Conservation (phyloP, 1,284 basidiomycete species). For the Malassezia obtusa region DNA sequence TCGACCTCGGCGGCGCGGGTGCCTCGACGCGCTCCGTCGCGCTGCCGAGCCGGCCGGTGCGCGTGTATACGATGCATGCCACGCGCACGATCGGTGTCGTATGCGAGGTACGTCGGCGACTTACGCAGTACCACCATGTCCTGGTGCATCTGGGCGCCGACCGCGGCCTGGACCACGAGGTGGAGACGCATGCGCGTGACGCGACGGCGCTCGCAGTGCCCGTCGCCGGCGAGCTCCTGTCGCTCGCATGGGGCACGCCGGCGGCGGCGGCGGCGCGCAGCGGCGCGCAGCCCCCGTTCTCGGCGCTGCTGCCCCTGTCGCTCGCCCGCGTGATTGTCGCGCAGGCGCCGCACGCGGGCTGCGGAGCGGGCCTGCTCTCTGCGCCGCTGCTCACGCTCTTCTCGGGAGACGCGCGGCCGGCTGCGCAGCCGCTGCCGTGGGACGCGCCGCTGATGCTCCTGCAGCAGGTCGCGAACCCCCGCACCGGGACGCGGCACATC, state of each 20-base stretch:
- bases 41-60: background rate
- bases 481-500: slow-evolving; percentile 15
- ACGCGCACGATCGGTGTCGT: background rate
- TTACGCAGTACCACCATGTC: background rate
- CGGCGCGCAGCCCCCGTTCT: background rate
- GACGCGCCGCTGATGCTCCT: slow-evolving; percentile 3
- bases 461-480: slow-evolving; percentile 14
- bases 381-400: background rate
- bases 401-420: background rate
- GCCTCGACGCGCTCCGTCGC: background rate
- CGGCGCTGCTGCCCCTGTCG: background rate
- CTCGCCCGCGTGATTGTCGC: slow-evolving; percentile 3
- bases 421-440: background rate
- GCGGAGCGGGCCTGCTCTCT: background rate
- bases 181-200: background rate
- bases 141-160: background rate
- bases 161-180: background rate
- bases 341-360: background rate
- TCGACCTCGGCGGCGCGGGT: background rate
- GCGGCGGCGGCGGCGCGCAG: background rate
- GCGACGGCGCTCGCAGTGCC: background rate
- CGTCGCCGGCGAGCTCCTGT: background rate
- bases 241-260: background rate
- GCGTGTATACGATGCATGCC: background rate
- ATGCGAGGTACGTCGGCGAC: background rate